Base-by-base conservation (phyloP, 192 early-diverging fungal species). In the Coemansia sp. region DNA sequence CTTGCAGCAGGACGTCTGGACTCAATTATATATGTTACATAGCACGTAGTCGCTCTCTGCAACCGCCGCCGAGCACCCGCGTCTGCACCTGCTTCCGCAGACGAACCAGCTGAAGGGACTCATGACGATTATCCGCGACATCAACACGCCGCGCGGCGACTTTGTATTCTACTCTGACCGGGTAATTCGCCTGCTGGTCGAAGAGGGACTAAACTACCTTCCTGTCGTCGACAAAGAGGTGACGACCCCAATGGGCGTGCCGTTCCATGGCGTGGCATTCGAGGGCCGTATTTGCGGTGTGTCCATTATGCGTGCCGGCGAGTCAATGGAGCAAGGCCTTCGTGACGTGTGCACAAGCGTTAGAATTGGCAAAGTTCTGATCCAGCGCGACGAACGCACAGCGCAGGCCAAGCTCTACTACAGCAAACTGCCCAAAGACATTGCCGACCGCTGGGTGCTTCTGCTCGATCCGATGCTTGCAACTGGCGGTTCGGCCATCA, bases 381-480 rank as follows among this genome's bases (percentile, higher is more conserved):
- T 97, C 64, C 95, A 97, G 75, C 85, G 95, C 61, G 92, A 97
- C 67, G 95, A 97, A 81, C 91, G 92, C 67, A 97, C 95, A 8
- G 92, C 92, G 5, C 72, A 87, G 72, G 90, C 95, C 10, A 91
- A 91, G 85, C 84, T 97, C 49, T 97, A 89, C 79, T 97, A 97
- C 70, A 86, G 91, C 6, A 97, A 97, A 76, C 83, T 97, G 25
- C 95, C 95, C 29, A 87, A 87, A 58, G 95, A 95, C 67, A 93
- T 94, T 62, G 82, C 85, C 2, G 80, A 85, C 43, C 87, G 93
- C 54, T 94, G 87, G 79, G 90, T 91, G 51, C 74, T 97, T 45
- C 82, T 97, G 24, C 84, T 97, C 17, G 95, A 97, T 63, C 95
- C 95, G 23, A 97, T 97, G 95, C 88, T 97, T 88, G 94, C 94